Base-by-base conservation (phyloP, 345 rosid genomes). In the Citrus reticulata region DNA sequence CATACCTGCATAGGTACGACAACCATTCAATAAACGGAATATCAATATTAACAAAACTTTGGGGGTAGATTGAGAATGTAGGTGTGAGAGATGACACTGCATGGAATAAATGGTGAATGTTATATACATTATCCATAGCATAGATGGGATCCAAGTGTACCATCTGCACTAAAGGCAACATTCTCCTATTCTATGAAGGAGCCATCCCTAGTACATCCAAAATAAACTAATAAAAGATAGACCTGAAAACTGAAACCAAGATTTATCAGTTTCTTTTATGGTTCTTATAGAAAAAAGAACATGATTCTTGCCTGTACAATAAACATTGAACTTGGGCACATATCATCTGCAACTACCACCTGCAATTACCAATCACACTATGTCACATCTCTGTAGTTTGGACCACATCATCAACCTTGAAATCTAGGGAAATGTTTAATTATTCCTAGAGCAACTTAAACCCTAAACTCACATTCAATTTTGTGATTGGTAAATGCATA, bases 291-390 rank as follows among this genome's bases (percentile, higher is more conserved):
- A 79, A 86, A 59, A 69, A 86, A 46, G 76, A 81, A 70, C 80
- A 76, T 71, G 86, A 87, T 86, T 82, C 90, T 87, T 89, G 96
- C 92, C 87, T 87, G 88, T 84, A 81, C 77, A 88, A 84, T 79
- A 85, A 87, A 87, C 83, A 92, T 77, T 90, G 91, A 86, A 85
- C 87, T 81, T 80, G 83, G 85, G 84, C 85, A 92, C 68, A 85
- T 77, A 86, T 88, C 90, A 84, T 84, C 91, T 68, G 88, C 86
- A 84, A 89, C 87, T 89, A 87, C 80, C 84, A 86, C 91, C 96
- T 89, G 96, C 92, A 90, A 90, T 89, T 90, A 87, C 88, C 93
- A 89, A 88, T 86, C 92, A 85, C 91, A 88, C 85, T 81, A 85
- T 80, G 85, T 89, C 93, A 90, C 82, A 86, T 80, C 86, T 75